Evolutionary conservation across 1,284 basidiomycete genomes (phyloP), one percentile per base, ranked within the genome.

Genomic region (Tilletia walkeri): DNA sequence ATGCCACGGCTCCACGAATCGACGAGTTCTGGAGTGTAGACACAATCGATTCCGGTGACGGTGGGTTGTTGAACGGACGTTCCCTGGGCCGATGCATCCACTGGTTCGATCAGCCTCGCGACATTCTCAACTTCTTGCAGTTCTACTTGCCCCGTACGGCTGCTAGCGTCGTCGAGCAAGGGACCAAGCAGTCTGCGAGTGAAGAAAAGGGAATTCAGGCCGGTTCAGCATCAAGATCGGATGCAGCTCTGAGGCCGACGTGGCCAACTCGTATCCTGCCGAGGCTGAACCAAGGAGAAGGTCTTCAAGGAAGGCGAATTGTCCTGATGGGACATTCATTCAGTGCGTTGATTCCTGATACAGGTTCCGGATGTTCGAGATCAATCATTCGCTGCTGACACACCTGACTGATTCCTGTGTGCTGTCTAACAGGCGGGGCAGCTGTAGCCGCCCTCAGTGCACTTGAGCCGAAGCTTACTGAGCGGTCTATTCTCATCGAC

Each of bases 11-110:
- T 38, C 66, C 74, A 53, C 67, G 72, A 18, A 83, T 94, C 18
- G 89, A 91, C 76, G 92, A 94, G 80, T 86, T 93, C 16, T 94
- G 91, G 91, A 84, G 88, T 0, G 88, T 91, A 84, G 93, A 94
- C 75, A 87, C 89, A 53, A 86, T 89, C 2, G 89, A 92, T 72
- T 91, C 93, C 70, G 92, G 91, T 0, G 92, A 92, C 70, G 87
- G 90, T 16, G 89, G 86, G 0, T 82, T 90, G 24, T 71, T 93
- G 67, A 94, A 93, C 73, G 85, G 84, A 0, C 83, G 85, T 0
- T 84, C 84, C 24, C 84, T 90, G 1, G 87, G 87, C 49, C 87
- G 88, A 34, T 81, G 88, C 70, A 90, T 88, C 80, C 88, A 90
- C 76, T 92, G 90, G 90, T 82, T 84, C 2, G 90, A 92, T 76